Base-by-base conservation (phyloP, 2,329 filamentous ascomycete species). In the Sporothrix variecibatus region DNA sequence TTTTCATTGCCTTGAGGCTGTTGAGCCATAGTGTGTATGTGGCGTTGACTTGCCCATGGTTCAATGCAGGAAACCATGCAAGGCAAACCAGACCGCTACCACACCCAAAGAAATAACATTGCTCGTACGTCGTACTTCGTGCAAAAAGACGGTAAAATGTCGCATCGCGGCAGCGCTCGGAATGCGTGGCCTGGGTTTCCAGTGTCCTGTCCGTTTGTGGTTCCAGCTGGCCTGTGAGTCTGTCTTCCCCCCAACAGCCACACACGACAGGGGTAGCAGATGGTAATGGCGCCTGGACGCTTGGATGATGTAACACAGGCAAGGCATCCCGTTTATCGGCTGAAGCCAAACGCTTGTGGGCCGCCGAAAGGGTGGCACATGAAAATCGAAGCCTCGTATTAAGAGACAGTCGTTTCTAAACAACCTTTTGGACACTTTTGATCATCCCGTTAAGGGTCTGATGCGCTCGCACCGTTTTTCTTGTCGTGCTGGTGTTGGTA, bases 321-420 rank as follows among this genome's bases (percentile, higher is more conserved):
- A 58, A 56, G 23, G 68, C 68, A 58, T 58, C 23, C 68, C 68
- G 51, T 56, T 71, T 60, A 26, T 71, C 68, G 68, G 51, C 68
- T 43, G 51, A 60, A 43, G 51, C 31, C 49, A 20, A 51, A 71
- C 68, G 49, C 20, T 28, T 53, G n/a, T 58, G 34, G 31, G 68
- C 7, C 4, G 12, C 12, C 43, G 60, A 17, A 17, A 7, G 23
- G 62, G 62, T 46, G 62, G 38, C 62, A 43, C n/a, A 17, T 46
- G n/a, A 46, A 67, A 15, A 46, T 1, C 15, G 62, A 28, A 28
- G 62, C 62, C 62, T 67, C 62, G 23, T 26, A 67, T 46, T 38
- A 26, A 46, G 12, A 17, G 15, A 12, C 12, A 23, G n/a, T 43
- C 34, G 11, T 15, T 15, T 7, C 11, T 64, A 11, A 62, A 15